Percentiles rank a stretch among this genome's conserved stretches.
These are phyloP conservation scores for Fusarium domesticum DNA, from an alignment of 2,329 filamentous ascomycete genomes.

Conservation along the genomic window DNA sequence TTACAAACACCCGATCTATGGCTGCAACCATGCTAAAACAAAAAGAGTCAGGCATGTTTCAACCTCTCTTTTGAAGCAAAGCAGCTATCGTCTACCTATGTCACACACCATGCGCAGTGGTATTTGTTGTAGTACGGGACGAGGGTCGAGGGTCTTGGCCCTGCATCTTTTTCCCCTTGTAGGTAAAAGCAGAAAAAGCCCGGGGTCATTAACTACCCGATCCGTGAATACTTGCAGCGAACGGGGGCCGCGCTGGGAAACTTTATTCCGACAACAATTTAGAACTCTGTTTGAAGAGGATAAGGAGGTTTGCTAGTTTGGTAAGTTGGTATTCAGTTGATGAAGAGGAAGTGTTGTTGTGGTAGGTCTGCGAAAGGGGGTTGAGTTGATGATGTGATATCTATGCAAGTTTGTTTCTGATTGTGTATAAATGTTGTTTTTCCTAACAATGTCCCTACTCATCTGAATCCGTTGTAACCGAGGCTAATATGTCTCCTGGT, in stretches of 20 bases:
- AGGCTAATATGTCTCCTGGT: too few relatives aligned
- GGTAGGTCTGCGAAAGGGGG: background rate
- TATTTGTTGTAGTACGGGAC: too few relatives aligned
- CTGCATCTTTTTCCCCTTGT: conserved; percentile 13
- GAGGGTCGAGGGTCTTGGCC: conserved; percentile 3
- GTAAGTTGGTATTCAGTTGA: background rate
- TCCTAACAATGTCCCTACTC: too few relatives aligned
- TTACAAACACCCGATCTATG: too few relatives aligned
- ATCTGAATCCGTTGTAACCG: too few relatives aligned
- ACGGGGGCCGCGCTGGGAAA: conserved; percentile 11
- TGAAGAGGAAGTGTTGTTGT: too few relatives aligned
- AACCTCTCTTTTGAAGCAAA: too few relatives aligned
- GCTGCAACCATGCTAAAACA: too few relatives aligned
- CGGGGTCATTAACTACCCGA: conserved; percentile 2
- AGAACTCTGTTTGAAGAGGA: background rate
- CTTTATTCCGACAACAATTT: conserved; percentile 14
- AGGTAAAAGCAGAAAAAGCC: conserved; percentile 6
- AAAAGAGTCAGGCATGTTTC: too few relatives aligned
- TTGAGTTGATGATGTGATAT: background rate
- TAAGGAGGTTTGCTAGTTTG: background rate
- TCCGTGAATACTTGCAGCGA: conserved; percentile 21
- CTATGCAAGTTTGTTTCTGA: background rate
- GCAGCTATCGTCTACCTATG: too few relatives aligned
- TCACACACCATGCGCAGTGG: too few relatives aligned
- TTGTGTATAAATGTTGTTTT: too few relatives aligned